Percentiles rank a stretch among this genome's conserved stretches.
Evolutionary conservation across 2,329 filamentous ascomycete genomes (phyloP).

Genomic region (Pseudocercospora fuligena): DNA sequence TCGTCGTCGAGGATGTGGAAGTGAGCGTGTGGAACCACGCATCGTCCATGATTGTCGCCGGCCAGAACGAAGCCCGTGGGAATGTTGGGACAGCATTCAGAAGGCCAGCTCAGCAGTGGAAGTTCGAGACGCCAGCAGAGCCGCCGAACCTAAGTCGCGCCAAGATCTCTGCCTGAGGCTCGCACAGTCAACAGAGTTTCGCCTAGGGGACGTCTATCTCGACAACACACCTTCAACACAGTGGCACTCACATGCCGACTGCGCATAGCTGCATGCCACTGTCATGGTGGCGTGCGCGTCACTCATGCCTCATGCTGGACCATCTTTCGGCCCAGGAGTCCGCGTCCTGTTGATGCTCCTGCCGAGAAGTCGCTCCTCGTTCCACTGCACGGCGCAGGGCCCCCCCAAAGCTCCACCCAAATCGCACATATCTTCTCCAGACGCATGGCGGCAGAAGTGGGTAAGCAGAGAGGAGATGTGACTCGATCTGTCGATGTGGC

Average conservation of each 20-base stretch:
- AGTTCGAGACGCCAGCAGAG: slow-evolving; percentile 1
- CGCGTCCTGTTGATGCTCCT: neutral
- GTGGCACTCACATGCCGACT: neutral
- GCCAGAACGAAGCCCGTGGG: slow-evolving; percentile 7
- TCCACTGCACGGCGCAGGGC: neutral
- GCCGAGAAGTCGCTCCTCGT: neutral
- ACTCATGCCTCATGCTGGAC: neutral
- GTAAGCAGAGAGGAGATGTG: neutral
- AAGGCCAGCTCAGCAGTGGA: neutral
- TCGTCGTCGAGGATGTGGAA: slow-evolving; percentile 61
- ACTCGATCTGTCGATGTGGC: slow-evolving; percentile 1
- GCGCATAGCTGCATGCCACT: neutral
- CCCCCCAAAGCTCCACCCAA: neutral
- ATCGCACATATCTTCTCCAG: neutral
- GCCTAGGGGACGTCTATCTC: neutral
- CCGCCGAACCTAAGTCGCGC: neutral
- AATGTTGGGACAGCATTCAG: neutral
- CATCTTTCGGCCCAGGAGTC: slow-evolving; percentile 4
- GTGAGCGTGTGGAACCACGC: slow-evolving; percentile 75
- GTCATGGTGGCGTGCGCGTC: neutral
- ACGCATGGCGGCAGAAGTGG: neutral
- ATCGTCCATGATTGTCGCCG: slow-evolving; percentile 61
- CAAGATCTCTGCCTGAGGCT: neutral
- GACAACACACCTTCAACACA: neutral
- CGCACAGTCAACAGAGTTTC: neutral